These are phyloP conservation scores for Aspergillus thermomutatus DNA, from an alignment of 2,329 filamentous ascomycete genomes.

Conservation along the genomic window DNA sequence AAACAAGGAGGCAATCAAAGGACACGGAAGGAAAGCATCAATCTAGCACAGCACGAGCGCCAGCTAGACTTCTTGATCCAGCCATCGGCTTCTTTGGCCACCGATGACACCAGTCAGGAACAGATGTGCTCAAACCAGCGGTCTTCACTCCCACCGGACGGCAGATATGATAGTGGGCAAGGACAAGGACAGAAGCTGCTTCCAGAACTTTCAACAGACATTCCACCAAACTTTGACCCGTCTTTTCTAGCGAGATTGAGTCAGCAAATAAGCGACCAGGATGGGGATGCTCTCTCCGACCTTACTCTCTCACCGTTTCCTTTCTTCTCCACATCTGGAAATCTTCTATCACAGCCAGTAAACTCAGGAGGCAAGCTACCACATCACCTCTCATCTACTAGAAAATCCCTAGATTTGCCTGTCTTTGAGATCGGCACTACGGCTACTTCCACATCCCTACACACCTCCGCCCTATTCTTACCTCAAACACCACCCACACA, in stretches of 20 bases:
- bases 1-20: background rate
- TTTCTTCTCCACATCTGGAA: background rate
- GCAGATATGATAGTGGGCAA: background rate
- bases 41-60: background rate
- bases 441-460: background rate
- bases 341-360: background rate
- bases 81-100: background rate
- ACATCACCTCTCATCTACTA: background rate
- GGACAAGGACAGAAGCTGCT: background rate
- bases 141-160: background rate
- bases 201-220: background rate
- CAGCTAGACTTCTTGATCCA: background rate
- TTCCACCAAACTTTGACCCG: background rate
- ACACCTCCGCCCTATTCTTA: background rate
- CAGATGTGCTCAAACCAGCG: background rate
- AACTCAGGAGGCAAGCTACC: background rate
- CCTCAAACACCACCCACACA: background rate
- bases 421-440: background rate
- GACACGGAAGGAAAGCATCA: background rate
- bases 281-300: background rate
- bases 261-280: background rate
- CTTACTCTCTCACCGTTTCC: background rate
- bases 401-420: background rate
- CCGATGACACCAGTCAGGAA: background rate
- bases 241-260: background rate